Conservation (phyloP, 106 monocot genomes). For the Platanthera guangdongensis region DNA sequence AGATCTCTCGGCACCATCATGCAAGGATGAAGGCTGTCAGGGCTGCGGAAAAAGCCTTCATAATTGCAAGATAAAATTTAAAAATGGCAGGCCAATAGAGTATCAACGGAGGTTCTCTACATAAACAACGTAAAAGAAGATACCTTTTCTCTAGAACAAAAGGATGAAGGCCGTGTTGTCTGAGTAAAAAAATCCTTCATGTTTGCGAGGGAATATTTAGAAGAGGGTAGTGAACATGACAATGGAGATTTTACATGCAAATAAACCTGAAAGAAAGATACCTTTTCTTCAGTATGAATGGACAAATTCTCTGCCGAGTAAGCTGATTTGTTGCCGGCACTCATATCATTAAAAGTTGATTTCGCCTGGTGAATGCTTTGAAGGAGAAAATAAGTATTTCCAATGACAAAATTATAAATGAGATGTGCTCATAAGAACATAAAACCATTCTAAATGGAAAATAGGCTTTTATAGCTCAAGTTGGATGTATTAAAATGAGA, state of each 20-base stretch:
- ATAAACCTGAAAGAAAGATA: neutral
- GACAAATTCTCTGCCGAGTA: neutral
- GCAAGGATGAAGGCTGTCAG: too few relatives aligned
- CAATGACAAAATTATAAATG: neutral
- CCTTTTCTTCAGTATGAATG: conserved; percentile 10
- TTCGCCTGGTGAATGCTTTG: conserved; percentile 23
- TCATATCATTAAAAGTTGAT: conserved; percentile 18
- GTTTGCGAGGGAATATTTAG: neutral
- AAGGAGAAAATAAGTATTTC: neutral
- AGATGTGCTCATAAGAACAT: neutral
- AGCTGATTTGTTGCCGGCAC: conserved; percentile 8
- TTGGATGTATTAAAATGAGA: neutral
- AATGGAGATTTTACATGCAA: too few relatives aligned
- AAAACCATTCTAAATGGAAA: neutral
- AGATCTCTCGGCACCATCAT: too few relatives aligned
- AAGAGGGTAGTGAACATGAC: neutral
- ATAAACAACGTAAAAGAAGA: too few relatives aligned
- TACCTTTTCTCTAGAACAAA: too few relatives aligned
- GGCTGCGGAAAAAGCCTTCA: too few relatives aligned
- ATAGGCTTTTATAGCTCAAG: neutral
- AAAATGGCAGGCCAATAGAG: too few relatives aligned
- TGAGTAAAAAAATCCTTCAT: neutral
- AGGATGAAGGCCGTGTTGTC: neutral
- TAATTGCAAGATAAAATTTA: too few relatives aligned
- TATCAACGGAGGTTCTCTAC: too few relatives aligned